These are phyloP conservation scores for Fusarium protoensiforme DNA, from an alignment of 2,329 filamentous ascomycete species.

Conservation along the genomic window DNA sequence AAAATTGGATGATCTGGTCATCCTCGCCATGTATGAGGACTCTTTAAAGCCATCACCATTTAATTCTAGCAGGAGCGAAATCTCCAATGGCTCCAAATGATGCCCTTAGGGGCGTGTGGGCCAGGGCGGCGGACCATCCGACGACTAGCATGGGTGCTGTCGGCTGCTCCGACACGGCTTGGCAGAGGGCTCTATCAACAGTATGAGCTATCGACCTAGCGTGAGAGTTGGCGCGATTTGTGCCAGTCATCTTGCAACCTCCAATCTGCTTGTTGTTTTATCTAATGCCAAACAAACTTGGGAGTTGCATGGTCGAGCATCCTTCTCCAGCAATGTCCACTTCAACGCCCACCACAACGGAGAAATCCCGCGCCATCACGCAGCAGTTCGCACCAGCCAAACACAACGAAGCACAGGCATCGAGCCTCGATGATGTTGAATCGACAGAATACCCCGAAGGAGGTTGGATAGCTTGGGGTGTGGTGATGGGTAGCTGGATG, in stretches of 20 bases:
- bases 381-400: not conserved
- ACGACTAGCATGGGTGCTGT: not conserved
- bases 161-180: not conserved
- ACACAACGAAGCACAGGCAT: not conserved
- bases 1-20: not conserved
- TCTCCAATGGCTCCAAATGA: not conserved
- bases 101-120: not conserved
- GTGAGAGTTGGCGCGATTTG: not conserved
- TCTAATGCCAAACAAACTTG: not conserved
- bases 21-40: not conserved
- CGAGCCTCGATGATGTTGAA: not conserved
- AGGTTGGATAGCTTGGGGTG: not conserved
- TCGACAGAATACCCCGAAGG: not conserved
- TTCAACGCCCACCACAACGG: not conserved
- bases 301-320: not conserved
- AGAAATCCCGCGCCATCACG: not conserved
- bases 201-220: too few relatives aligned
- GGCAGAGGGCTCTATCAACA: not conserved
- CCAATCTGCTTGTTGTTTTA: not conserved
- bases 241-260: not conserved
- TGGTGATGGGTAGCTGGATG: slow-evolving; percentile 3
- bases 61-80: not conserved
- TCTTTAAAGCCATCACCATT: not conserved
- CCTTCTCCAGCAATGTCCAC: not conserved
- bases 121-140: not conserved